Evolutionary conservation across 495 filamentous ascomycete genomes (phyloP), one percentile per base, ranked within the genome.

Genomic region (Penicillium psychrofluorescens): DNA sequence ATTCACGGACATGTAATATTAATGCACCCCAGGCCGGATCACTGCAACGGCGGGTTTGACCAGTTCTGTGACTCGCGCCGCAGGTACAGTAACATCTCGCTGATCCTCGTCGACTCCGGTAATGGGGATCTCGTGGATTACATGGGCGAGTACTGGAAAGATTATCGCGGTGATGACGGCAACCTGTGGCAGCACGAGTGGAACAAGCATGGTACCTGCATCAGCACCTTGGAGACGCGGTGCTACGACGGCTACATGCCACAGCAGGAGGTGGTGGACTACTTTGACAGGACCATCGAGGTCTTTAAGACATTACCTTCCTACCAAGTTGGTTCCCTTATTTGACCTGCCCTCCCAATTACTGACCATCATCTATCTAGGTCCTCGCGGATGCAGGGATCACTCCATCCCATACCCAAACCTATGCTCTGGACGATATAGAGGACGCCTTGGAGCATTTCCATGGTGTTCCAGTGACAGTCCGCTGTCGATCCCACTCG

Each of bases 151-250:
- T 91, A 83, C 65, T 95, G 88, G 90, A 81, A 84, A 49, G 76
- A 79, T 53, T 70, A 76, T 52, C 55, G 71, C 36, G 81, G 87
- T 28, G 70, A 80, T 37, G 83, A 86, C 51, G 73, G 80, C 38
- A 64, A 70, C 22, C 72, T 95, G 41, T 95, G 88, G 88, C 66
- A 85, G 53, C 88, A 94, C 52, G 88, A 95, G 56, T 95, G 84
- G 85, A 80, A 77, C 54, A 95, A 92, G 55, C 90, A 95, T 54
- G 89, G 74, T 7, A 78, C 75, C 36, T 78, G 75, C 44, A 67
- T 78, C 42, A 78, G 75, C 49, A 78, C 74, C 2, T 71, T 95
- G 2, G 74, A 83, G 10, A 76, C 88, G 0, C 62, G 64, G 36
- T 95, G 90, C 70, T 95, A 94, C 60, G 68, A 64, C 10, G 62